Conservation (phyloP, 352 stramenopile genomes). For the Phytopythium litorale region DNA sequence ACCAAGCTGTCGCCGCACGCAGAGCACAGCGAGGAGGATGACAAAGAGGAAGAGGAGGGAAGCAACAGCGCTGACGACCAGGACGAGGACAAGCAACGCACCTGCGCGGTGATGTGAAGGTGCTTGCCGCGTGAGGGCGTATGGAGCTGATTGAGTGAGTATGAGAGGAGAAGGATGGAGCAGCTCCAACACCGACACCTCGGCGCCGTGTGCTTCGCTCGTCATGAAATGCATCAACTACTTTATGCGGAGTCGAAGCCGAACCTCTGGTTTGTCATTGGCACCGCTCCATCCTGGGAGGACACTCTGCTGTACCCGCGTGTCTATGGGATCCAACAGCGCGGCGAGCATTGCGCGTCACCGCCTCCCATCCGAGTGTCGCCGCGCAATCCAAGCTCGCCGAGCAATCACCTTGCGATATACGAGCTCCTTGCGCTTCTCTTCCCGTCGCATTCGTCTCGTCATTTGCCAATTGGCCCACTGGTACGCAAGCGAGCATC, state of each 20-base stretch:
- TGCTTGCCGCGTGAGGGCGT: not conserved
- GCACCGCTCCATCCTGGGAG: no score
- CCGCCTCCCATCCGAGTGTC: not conserved
- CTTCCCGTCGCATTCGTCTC: not conserved
- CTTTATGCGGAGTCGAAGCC: no score
- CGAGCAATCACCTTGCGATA: not conserved
- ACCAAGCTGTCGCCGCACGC: not conserved
- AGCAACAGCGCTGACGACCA: not conserved
- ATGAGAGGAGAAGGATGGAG: no score
- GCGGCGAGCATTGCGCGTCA: not conserved
- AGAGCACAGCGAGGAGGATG: not conserved
- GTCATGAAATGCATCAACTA: no score
- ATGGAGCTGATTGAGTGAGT: not conserved
- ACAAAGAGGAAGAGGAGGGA: not conserved
- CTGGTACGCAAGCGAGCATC: not conserved
- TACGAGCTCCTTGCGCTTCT: not conserved
- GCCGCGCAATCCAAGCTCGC: not conserved
- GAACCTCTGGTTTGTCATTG: no score
- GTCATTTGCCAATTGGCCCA: not conserved
- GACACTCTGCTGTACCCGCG: no score
- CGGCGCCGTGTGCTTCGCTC: no score
- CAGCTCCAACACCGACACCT: no score
- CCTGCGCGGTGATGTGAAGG: slow-evolving; percentile 1
- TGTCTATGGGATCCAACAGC: no score
- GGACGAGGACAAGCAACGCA: slow-evolving; percentile 1